Base-by-base conservation (phyloP, 1,139 yeast genomes). In the Magnusiomyces clavatus region DNA sequence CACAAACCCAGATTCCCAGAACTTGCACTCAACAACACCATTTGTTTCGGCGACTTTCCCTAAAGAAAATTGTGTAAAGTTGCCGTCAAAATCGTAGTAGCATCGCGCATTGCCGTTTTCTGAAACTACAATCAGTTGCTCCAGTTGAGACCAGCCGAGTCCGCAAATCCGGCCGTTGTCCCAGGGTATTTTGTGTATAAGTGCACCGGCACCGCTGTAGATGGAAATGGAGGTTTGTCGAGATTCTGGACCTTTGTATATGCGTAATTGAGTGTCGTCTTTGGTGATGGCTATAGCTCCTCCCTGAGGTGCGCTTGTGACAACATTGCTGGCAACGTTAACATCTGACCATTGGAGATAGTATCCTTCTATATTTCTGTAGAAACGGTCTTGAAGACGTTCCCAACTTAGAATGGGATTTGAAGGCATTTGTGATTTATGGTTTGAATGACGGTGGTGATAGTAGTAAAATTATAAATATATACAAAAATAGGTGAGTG, bases 71-170 rank as follows among this genome's bases (percentile, higher is more conserved):
- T 83, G 87, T 48, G 77, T 74, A 61, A 82, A 82, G 51, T 78
- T 80, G 4, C 88, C 87, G 38, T 78, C 78, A 56, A 86, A 80
- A 59, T 86, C 90, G 48, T 76, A 69, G 63, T 89, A 90, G 48
- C 77, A 71, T 55, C 96, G 71, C 43, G 78, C 78, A 39, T 73
- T 72, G 1, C 88, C 95, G 53, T 75, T 74, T 41, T 75, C 76
- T 35, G 85, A 68, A 0, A 87, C 77, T 10, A 88, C 78, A 17
- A 84, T 68, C 52, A 89, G 71, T 51, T 78, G 75, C 58, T 86
- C 95, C n/a, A 47, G 39, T 14, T 69, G 66, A 52, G 78, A 65
- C 79, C 81, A 80, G 43, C 81, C 82, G 20, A 83, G 75, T 10
- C 78, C 77, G 0, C 78, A 71, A 49, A 86, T 78, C 8, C 77